Evolutionary conservation across 108 stramenopile species (phyloP).

Genomic region (Schizochytrium sp.): DNA sequence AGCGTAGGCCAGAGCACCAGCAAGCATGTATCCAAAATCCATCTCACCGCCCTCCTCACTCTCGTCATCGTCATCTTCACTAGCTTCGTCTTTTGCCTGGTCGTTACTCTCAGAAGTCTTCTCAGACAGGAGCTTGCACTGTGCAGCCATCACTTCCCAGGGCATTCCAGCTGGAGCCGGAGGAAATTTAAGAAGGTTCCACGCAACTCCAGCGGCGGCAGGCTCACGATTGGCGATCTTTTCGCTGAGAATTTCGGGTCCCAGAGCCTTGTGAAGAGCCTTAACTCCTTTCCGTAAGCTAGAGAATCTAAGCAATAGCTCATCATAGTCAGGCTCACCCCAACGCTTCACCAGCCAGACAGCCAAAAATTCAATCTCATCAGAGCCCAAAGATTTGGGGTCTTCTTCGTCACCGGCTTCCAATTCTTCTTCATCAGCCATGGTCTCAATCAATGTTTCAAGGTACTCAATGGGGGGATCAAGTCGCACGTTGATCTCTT

Average conservation of each 20-base stretch:
- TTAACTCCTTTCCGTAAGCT: neutral
- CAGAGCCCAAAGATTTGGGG: neutral
- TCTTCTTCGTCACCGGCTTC: no score
- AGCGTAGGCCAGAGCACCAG: neutral
- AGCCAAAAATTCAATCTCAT: neutral
- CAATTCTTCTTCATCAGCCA: neutral
- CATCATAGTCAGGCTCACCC: neutral
- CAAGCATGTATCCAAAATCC: neutral
- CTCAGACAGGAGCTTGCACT: no score
- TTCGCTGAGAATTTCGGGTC: neutral
- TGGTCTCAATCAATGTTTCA: neutral
- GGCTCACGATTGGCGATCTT: no score
- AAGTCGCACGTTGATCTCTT: neutral
- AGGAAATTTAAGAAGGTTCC: no score
- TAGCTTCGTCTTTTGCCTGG: no score
- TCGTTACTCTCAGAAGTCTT: no score
- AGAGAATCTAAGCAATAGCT: neutral
- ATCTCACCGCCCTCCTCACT: no score
- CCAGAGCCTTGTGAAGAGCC: neutral
- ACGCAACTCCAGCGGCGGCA: no score
- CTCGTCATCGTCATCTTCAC: no score
- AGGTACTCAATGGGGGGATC: neutral
- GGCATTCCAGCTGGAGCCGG: no score
- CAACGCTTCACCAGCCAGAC: neutral
- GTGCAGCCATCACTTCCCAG: no score